Conservation (phyloP, 768 basidiomycete species). For the Daedaleopsis nitida region DNA sequence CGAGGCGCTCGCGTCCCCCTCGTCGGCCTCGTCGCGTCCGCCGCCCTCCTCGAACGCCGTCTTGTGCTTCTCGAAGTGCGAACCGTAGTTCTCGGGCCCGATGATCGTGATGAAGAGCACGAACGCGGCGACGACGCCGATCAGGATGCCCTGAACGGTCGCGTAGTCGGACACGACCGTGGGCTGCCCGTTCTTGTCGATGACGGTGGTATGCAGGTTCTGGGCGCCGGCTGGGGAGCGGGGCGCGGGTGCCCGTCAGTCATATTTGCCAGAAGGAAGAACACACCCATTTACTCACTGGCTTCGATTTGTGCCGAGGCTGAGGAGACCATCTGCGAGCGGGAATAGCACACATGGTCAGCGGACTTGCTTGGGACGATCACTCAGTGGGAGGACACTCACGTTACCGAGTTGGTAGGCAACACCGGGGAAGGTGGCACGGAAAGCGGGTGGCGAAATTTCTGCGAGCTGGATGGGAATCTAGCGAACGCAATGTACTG, state of each 20-base stretch:
- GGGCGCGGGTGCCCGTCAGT: background rate
- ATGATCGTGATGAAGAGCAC: constrained; percentile 75
- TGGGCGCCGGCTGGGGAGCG: constrained; percentile 41
- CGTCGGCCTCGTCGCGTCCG: constrained; percentile 48
- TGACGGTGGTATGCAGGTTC: constrained; percentile 36
- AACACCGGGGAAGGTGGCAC: constrained; percentile 85
- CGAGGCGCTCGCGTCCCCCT: constrained; percentile 27
- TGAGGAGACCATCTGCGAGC: constrained; percentile 24
- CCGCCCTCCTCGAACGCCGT: constrained; percentile 79
- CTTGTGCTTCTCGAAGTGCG: constrained; percentile 84
- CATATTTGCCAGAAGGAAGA: too few species aligned
- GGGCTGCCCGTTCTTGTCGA: constrained; percentile 29
- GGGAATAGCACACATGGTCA: background rate
- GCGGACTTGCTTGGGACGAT: background rate
- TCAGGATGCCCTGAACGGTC: constrained; percentile 78
- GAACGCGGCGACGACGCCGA: constrained; percentile 80
- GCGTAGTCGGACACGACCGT: constrained; percentile 47
- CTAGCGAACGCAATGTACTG: too few species aligned
- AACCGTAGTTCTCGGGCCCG: constrained; percentile 63
- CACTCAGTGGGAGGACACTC: background rate
- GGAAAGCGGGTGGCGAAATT: constrained; percentile 85
- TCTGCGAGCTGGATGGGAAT: constrained; percentile 82
- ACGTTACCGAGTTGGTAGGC: constrained; percentile 83
- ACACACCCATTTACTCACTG: too few species aligned
- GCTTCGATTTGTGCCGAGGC: constrained; percentile 40